Percentiles rank a stretch among this genome's conserved stretches.
These are phyloP conservation scores for Vigna unguiculata DNA, from an alignment of 306 rosid species.

Conservation along the genomic window DNA sequence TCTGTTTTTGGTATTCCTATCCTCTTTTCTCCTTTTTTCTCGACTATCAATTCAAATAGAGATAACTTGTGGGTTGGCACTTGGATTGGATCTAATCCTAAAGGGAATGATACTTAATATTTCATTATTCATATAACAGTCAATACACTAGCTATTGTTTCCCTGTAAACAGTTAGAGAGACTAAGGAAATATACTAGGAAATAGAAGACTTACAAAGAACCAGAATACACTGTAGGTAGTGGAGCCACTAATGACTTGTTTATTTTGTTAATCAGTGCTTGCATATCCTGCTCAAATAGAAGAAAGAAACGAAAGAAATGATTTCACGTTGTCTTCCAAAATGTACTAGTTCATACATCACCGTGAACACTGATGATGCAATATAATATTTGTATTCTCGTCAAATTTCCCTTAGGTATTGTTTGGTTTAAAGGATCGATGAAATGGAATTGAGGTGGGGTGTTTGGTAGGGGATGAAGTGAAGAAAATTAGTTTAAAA, in stretches of 20 bases:
- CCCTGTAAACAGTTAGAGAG: neutral
- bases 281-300: constrained; percentile 87
- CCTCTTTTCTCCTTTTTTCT: neutral
- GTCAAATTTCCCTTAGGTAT: neutral
- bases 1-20: neutral
- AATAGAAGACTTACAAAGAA: constrained; percentile 72
- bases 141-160: neutral
- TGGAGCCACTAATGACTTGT: constrained; percentile 96
- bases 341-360: constrained; percentile 23
- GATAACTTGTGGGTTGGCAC: neutral
- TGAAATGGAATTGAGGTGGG: no score
- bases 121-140: neutral
- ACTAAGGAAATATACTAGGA: constrained; percentile 34
- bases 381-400: constrained; percentile 22
- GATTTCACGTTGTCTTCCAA: constrained; percentile 4
- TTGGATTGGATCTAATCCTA: constrained; percentile 1
- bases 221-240: constrained; percentile 88
- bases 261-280: constrained; percentile 89
- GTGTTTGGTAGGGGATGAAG: no score
- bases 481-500: no score
- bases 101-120: neutral
- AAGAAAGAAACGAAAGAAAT: constrained; percentile 21
- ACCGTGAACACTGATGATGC: neutral
- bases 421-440: no score
- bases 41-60: neutral